Evolutionary conservation across 2,329 filamentous ascomycete genomes (phyloP).

Genomic region (Ceratocystis cacaofunesta): DNA sequence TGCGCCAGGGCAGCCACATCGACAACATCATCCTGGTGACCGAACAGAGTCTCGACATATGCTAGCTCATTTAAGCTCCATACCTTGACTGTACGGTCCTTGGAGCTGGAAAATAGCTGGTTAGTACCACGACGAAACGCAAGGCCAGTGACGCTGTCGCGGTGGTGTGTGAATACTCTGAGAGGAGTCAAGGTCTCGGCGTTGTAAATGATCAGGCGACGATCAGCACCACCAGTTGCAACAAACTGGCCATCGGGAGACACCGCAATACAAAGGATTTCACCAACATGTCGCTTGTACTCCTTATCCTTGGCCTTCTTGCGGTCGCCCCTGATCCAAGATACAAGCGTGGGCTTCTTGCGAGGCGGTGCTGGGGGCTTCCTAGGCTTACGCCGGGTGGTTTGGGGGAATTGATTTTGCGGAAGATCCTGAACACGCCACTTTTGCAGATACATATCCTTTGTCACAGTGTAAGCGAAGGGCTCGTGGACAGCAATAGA

Average conservation of each 20-base stretch:
- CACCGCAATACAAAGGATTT: conserved; percentile 71
- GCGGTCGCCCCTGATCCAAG: conserved; percentile 46
- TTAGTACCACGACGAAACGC: conserved; percentile 79
- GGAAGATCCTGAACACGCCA: conserved; percentile 66
- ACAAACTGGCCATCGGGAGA: conserved; percentile 83
- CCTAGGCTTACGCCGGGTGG: conserved; percentile 42
- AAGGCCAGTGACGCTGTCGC: conserved; percentile 71
- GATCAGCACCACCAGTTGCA: conserved; percentile 76
- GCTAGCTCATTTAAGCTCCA: conserved; percentile 87
- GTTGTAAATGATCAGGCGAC: conserved; percentile 76
- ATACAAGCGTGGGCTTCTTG: conserved; percentile 47
- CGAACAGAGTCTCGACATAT: conserved; percentile 90
- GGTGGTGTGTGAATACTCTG: conserved; percentile 79
- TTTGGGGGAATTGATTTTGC: conserved; percentile 43
- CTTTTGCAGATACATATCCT: conserved; percentile 72
- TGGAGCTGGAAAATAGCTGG: conserved; percentile 80
- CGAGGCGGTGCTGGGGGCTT: conserved; percentile 43
- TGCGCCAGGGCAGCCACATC: conserved; percentile 70
- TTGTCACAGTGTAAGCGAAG: conserved; percentile 76
- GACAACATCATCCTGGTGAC: conserved; percentile 81
- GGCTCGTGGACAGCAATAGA: conserved; percentile 65
- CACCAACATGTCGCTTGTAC: conserved; percentile 63
- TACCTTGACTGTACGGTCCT: conserved; percentile 86
- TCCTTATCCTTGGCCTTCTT: conserved; percentile 45
- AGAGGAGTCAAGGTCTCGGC: conserved; percentile 62